Evolutionary conservation across 23 red algal species (phyloP).

Genomic region (Gracilaria gracilis): DNA sequence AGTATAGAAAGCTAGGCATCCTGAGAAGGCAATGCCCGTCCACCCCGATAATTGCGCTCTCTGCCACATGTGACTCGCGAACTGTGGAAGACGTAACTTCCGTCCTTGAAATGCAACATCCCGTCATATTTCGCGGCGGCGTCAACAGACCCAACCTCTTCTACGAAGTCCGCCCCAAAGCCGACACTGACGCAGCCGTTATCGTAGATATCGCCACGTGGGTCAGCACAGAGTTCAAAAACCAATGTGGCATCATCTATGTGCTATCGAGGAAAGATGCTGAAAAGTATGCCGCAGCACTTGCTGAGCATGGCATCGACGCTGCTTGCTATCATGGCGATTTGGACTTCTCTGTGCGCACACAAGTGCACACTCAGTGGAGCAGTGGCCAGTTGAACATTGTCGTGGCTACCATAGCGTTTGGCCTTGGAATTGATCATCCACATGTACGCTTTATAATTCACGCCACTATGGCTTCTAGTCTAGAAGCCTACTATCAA

Average conservation of each 20-base stretch:
- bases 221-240: constrained; percentile 29
- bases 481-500: constrained; percentile 89
- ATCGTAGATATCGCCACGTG: constrained; percentile 66
- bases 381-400: constrained; percentile 27
- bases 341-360: constrained; percentile 34
- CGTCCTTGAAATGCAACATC: constrained; percentile 66
- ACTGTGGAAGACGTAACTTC: constrained; percentile 81
- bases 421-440: constrained; percentile 97
- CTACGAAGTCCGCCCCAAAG: constrained; percentile 80
- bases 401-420: constrained; percentile 95
- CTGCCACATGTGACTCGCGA: constrained; percentile 75
- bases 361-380: constrained; percentile 43
- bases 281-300: constrained; percentile 55
- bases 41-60: constrained; percentile 88
- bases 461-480: constrained; percentile 83
- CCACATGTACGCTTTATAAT: constrained; percentile 87
- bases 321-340: constrained; percentile 66
- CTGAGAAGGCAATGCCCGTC: constrained; percentile 68
- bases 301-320: constrained; percentile 32
- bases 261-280: constrained; percentile 81
- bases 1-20: constrained; percentile 86
- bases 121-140: constrained; percentile 69
- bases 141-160: constrained; percentile 91
- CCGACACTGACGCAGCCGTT: constrained; percentile 53
- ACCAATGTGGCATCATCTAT: constrained; percentile 87